Conservation (phyloP, 1,139 yeast genomes). For the Kurtzmaniella quercitrusa region DNA sequence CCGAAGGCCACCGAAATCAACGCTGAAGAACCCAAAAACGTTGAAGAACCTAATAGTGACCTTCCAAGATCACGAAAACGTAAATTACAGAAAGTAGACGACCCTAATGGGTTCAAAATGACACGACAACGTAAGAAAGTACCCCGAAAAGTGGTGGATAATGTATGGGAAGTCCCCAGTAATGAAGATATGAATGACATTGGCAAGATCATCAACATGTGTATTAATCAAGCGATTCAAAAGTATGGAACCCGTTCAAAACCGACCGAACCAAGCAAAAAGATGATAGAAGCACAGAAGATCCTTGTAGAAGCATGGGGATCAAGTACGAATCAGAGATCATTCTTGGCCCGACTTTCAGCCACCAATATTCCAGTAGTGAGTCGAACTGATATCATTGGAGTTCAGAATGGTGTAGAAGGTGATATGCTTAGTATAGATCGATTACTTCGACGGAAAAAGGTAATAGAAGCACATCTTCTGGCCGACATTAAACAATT, state of each 20-base stretch:
- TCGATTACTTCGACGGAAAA: conserved; percentile 24
- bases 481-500: conserved; percentile 42
- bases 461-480: conserved; percentile 33
- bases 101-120: conserved; percentile 13
- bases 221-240: conserved; percentile 28
- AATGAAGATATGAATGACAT: conserved; percentile 17
- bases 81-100: conserved; percentile 6
- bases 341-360: conserved; percentile 29
- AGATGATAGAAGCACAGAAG: conserved; percentile 24
- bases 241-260: conserved; percentile 14
- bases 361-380: conserved; percentile 21
- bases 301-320: conserved; percentile 30
- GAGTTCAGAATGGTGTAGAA: conserved; percentile 13
- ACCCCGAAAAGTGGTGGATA: conserved; percentile 29
- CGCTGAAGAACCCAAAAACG: no score
- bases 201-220: conserved; percentile 26
- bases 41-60: no score
- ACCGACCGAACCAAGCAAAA: conserved; percentile 11
- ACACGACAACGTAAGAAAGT: conserved; percentile 18
- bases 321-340: conserved; percentile 17
- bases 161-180: conserved; percentile 33
- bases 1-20: no score
- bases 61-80: background rate
- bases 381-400: conserved; percentile 5
- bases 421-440: conserved; percentile 31